phyloP scores from a whole-genome alignment of 257 asterid genomes.

The Capsicum pubescens region DNA sequence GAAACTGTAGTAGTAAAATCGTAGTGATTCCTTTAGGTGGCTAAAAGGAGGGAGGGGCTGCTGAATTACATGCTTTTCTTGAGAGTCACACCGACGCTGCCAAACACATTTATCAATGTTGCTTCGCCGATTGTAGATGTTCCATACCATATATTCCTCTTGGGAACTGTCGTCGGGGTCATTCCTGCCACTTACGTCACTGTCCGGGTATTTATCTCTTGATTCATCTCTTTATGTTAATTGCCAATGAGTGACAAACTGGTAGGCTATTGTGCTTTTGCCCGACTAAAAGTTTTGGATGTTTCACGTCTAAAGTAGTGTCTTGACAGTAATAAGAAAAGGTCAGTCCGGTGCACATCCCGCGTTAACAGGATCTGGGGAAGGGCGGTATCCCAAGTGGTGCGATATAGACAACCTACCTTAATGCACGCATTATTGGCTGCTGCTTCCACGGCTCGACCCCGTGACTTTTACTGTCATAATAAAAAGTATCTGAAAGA shows the following conservation, averaged over 20 bases:
- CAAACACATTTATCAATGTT: slow-evolving; percentile 86
- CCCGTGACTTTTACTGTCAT: too few relatives aligned
- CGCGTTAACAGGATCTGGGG: too few relatives aligned
- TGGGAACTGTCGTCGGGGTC: slow-evolving; percentile 84
- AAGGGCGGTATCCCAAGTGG: too few relatives aligned
- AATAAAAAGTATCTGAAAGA: too few relatives aligned
- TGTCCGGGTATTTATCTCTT: slow-evolving; percentile 65
- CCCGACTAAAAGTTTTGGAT: neutral
- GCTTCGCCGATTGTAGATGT: slow-evolving; percentile 96
- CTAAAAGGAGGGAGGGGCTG: slow-evolving; percentile 69
- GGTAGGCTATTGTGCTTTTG: neutral
- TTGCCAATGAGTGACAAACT: neutral
- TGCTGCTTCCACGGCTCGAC: too few relatives aligned
- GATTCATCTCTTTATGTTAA: neutral
- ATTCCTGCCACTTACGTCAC: slow-evolving; percentile 93
- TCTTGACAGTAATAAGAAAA: too few relatives aligned
- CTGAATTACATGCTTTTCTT: slow-evolving; percentile 92
- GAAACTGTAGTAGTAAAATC: slow-evolving; percentile 20
- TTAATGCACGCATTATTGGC: too few relatives aligned
- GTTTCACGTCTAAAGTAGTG: neutral
- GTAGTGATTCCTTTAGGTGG: slow-evolving; percentile 53
- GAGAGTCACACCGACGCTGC: slow-evolving; percentile 92
- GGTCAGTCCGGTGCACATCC: too few relatives aligned
- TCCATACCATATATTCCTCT: slow-evolving; percentile 82
- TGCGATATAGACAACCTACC: too few relatives aligned